A percentile compares a stretch with the other conserved stretches of the same genome.
These are phyloP conservation scores for Colletotrichum sidae DNA, from an alignment of 2,329 filamentous ascomycete species.

Conservation along the genomic window DNA sequence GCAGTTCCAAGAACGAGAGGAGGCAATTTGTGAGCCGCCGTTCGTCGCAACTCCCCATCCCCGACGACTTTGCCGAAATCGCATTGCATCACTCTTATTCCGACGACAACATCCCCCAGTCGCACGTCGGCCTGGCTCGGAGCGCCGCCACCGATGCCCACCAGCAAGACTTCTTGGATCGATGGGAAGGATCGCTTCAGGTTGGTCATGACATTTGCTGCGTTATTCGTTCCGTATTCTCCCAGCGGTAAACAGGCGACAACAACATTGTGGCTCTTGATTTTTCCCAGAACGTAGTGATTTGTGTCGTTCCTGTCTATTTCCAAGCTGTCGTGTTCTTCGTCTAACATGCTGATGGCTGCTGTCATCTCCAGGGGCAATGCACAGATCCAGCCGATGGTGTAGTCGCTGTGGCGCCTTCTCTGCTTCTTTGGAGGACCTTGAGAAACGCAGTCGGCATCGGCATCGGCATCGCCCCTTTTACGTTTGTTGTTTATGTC, in stretches of 20 bases:
- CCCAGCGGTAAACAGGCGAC: slow-evolving; percentile 42
- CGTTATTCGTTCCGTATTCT: slow-evolving; percentile 31
- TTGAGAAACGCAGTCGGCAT: too few relatives aligned
- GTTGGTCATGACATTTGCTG: background rate
- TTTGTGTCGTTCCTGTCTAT: slow-evolving; percentile 41
- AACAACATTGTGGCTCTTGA: slow-evolving; percentile 43
- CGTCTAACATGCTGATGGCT: slow-evolving; percentile 42
- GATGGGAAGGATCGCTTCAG: slow-evolving; percentile 28
- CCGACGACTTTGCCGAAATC: slow-evolving; percentile 38
- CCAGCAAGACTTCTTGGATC: slow-evolving; percentile 37
- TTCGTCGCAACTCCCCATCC: slow-evolving; percentile 25
- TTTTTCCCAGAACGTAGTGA: slow-evolving; percentile 41
- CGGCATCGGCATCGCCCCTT: too few relatives aligned
- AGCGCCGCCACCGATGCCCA: slow-evolving; percentile 45
- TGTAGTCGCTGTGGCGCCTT: slow-evolving; percentile 29
- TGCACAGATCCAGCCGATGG: slow-evolving; percentile 43
- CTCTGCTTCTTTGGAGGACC: too few relatives aligned
- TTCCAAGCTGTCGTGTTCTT: slow-evolving; percentile 32
- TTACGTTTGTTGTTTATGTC: too few relatives aligned
- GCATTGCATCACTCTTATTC: slow-evolving; percentile 38
- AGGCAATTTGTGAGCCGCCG: slow-evolving; percentile 21
- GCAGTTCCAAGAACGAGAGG: slow-evolving; percentile 11
- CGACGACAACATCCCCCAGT: slow-evolving; percentile 40
- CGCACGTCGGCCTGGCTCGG: slow-evolving; percentile 37
- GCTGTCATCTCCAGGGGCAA: slow-evolving; percentile 42